Conservation (phyloP, 2,329 filamentous ascomycete species). For the Colletotrichum incanum region DNA sequence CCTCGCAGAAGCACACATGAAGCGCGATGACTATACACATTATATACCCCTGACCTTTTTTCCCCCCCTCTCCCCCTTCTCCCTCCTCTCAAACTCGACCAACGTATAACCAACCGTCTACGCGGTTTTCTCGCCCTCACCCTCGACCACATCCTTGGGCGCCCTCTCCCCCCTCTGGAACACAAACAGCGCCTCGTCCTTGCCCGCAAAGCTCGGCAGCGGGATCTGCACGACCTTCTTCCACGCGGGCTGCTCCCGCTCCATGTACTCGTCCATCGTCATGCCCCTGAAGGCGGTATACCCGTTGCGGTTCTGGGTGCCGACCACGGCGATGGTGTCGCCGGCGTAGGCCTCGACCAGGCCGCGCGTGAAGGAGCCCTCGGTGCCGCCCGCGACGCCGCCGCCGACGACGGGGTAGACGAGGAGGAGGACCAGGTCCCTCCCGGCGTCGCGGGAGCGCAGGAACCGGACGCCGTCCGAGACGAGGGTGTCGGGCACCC, state of each 20-base stretch:
- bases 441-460: slow-evolving; percentile 62
- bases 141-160: slow-evolving; percentile 39
- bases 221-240: slow-evolving; percentile 75
- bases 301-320: slow-evolving; percentile 82
- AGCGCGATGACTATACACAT: neutral
- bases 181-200: slow-evolving; percentile 82
- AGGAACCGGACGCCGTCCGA: slow-evolving; percentile 75
- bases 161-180: slow-evolving; percentile 68
- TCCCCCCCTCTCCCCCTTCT: too few species aligned
- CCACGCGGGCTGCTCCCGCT: slow-evolving; percentile 70
- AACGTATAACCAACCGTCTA: neutral
- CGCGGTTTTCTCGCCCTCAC: neutral
- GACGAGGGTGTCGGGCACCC: slow-evolving; percentile 77
- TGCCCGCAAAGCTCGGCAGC: slow-evolving; percentile 82
- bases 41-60: neutral
- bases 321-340: slow-evolving; percentile 78
- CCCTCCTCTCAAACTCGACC: too few species aligned
- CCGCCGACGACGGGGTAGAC: slow-evolving; percentile 81
- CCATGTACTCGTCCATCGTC: slow-evolving; percentile 79
- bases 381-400: slow-evolving; percentile 74
- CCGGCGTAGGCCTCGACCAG: slow-evolving; percentile 75
- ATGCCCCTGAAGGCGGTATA: slow-evolving; percentile 78
- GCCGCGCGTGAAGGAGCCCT: slow-evolving; percentile 75
- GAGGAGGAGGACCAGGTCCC: slow-evolving; percentile 74
- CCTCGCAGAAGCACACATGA: neutral